These are phyloP conservation scores for Eucalyptus curtisii DNA, from an alignment of 345 rosid genomes.

Conservation along the genomic window DNA sequence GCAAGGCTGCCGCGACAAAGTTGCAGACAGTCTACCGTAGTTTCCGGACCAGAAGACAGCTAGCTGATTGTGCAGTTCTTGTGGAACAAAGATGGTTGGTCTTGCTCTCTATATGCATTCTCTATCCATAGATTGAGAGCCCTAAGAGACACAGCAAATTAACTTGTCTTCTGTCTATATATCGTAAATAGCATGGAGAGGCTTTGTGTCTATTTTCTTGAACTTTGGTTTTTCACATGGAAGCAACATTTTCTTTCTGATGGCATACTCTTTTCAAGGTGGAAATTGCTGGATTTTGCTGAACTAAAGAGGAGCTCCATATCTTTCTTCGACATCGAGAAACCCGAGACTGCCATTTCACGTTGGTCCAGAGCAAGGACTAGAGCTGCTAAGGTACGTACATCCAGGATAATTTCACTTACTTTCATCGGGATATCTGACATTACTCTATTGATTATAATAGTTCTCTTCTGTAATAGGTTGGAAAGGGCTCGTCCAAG, in stretches of 20 bases:
- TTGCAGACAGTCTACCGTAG: conserved; percentile 92
- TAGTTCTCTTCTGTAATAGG: conserved; percentile 17
- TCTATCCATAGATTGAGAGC: not conserved
- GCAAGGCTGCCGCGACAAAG: conserved; percentile 43
- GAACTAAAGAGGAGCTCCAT: conserved; percentile 87
- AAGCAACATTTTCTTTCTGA: not conserved
- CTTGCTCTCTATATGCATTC: not conserved
- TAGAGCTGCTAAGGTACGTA: conserved; percentile 69
- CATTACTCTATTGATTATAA: not conserved
- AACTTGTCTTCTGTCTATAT: not conserved
- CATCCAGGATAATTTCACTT: not conserved
- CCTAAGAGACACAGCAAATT: not conserved
- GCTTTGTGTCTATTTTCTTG: not conserved
- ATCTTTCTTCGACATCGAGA: conserved; percentile 78
- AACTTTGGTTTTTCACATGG: not conserved
- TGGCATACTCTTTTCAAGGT: not conserved
- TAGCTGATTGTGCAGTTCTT: conserved; percentile 89
- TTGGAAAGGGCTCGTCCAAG: conserved; percentile 87
- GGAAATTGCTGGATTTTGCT: conserved; percentile 63
- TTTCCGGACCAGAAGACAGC: conserved; percentile 78
- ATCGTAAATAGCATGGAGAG: not conserved
- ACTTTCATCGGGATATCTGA: not conserved
- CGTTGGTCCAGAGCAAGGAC: conserved; percentile 94
- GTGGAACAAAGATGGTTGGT: conserved; percentile 93
- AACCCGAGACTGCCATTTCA: conserved; percentile 68